These are phyloP conservation scores for Dendrobium officinale DNA, from an alignment of 106 monocot genomes.

Conservation along the genomic window DNA sequence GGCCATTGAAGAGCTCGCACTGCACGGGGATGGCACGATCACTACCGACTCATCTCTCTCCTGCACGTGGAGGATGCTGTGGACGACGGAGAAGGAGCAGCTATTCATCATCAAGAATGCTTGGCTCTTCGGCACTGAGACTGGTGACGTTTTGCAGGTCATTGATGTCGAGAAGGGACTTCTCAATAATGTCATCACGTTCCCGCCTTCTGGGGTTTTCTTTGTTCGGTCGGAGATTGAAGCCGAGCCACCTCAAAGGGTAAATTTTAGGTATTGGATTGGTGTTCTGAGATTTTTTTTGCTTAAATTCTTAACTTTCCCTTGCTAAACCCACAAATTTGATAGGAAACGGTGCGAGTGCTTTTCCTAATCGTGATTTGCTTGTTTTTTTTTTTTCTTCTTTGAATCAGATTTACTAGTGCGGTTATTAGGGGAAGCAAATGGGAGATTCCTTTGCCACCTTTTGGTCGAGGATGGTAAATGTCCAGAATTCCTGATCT, in stretches of 20 bases:
- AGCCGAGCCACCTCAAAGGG: conserved; percentile 57
- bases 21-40: conserved; percentile 20
- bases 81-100: conserved; percentile 99
- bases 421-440: conserved; percentile 65
- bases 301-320: neutral
- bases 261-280: conserved; percentile 56
- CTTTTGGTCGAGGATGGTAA: conserved; percentile 96
- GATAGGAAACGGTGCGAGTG: neutral
- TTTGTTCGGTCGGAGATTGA: conserved; percentile 68
- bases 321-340: neutral
- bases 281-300: neutral
- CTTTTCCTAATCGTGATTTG: neutral
- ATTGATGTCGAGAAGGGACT: conserved; percentile 57
- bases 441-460: conserved; percentile 93
- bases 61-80: conserved; percentile 88
- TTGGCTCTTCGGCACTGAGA: conserved; percentile 50
- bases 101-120: conserved; percentile 85
- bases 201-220: conserved; percentile 85
- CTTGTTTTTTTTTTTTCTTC: neutral
- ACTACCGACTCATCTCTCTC: conserved; percentile 65
- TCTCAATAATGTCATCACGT: conserved; percentile 92
- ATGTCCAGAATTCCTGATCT: conserved; percentile 6
- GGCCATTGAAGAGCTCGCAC: conserved; percentile 56
- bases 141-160: conserved; percentile 90
- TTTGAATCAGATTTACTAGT: conserved; percentile 63